Evolutionary conservation across 257 asterid species (phyloP).

Genomic region (Hygrophila difformis): DNA sequence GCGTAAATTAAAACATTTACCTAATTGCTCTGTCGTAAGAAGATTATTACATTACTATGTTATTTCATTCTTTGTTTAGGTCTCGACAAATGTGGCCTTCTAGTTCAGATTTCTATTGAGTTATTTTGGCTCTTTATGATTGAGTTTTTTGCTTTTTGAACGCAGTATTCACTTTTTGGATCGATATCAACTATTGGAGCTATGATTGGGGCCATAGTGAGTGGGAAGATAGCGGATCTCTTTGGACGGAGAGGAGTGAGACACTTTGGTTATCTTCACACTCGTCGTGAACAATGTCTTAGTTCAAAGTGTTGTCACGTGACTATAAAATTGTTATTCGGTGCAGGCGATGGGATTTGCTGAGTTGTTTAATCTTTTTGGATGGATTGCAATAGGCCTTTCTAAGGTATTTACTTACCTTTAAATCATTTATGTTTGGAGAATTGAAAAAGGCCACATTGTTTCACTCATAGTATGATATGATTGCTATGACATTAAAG

Average conservation of each 20-base stretch:
- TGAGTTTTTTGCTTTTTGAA: constrained; percentile 11
- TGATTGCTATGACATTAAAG: constrained; percentile 1
- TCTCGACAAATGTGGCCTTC: background rate
- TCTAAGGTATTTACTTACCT: constrained; percentile 45
- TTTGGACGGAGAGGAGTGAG: constrained; percentile 78
- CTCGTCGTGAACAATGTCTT: background rate
- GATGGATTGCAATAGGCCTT: constrained; percentile 70
- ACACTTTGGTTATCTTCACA: constrained; percentile 7
- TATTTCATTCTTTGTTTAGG: background rate
- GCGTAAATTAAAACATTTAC: too few species aligned
- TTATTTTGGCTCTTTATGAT: background rate
- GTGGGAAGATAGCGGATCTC: constrained; percentile 83
- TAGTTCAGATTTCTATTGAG: background rate
- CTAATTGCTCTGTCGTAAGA: too few species aligned
- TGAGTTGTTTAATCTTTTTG: constrained; percentile 44
- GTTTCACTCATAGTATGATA: background rate
- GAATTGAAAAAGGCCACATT: background rate
- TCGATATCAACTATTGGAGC: constrained; percentile 87
- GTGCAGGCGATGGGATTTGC: constrained; percentile 81
- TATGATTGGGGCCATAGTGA: constrained; percentile 69
- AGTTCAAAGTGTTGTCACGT: too few species aligned
- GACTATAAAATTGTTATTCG: too few species aligned
- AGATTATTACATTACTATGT: too few species aligned
- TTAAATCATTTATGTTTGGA: background rate
- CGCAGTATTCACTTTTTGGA: constrained; percentile 81